These are phyloP conservation scores for Thelonectria blattea DNA, from an alignment of 2,329 filamentous ascomycete genomes.

Conservation along the genomic window DNA sequence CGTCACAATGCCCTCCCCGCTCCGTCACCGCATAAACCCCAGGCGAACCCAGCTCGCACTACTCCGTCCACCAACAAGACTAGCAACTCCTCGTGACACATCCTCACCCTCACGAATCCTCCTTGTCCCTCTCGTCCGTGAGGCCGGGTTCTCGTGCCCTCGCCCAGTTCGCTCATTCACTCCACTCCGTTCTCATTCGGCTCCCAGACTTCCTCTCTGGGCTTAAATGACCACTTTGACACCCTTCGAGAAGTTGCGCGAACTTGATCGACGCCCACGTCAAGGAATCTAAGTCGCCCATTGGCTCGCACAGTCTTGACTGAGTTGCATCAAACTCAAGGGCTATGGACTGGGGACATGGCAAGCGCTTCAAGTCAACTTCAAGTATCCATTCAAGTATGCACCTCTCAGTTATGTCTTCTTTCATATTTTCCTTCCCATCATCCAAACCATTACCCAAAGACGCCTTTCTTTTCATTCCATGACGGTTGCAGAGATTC, in stretches of 20 bases:
- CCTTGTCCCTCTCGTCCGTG: conserved; percentile 14
- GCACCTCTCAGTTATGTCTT: conserved; percentile 2
- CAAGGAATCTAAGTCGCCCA: conserved; percentile 14
- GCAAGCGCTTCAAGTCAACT: background rate
- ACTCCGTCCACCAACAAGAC: conserved; percentile 15
- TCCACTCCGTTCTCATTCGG: conserved; percentile 1
- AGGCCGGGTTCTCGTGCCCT: background rate
- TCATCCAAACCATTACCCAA: conserved; percentile 32
- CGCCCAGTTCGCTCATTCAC: conserved; percentile 1
- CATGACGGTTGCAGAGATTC: conserved; percentile 60
- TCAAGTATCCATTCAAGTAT: conserved; percentile 10
- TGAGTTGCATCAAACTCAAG: conserved; percentile 1
- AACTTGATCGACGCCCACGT: conserved; percentile 31
- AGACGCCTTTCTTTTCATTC: conserved; percentile 35
- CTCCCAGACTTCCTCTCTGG: conserved; percentile 1
- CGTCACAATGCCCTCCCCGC: conserved; percentile 2
- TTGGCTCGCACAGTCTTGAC: conserved; percentile 23
- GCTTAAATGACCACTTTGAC: background rate
- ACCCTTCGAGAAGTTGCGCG: conserved; percentile 4
- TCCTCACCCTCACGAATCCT: background rate
- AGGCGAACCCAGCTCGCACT: conserved; percentile 20
- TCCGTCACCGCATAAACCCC: conserved; percentile 31
- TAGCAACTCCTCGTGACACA: conserved; percentile 24
- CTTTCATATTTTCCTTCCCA: conserved; percentile 28
- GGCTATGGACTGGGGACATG: background rate